Conservation (phyloP, 1,139 yeast species). For the Candida albicans region DNA sequence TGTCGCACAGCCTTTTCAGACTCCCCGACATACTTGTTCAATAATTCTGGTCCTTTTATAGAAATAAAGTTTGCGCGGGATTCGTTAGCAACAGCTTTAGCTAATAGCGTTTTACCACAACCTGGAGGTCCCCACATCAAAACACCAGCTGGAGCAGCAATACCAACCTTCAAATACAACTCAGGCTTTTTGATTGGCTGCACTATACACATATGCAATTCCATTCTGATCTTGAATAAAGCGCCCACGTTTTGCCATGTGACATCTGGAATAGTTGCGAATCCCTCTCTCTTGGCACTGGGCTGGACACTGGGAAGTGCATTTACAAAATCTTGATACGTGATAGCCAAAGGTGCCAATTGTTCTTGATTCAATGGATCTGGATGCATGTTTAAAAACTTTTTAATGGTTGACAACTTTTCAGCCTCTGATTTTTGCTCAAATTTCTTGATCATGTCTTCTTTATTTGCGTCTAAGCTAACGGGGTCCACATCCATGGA, state of each 20-base stretch:
- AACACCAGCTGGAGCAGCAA: constrained; percentile 96
- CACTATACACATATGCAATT: constrained; percentile 94
- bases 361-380: constrained; percentile 75
- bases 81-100: constrained; percentile 97
- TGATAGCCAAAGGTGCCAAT: constrained; percentile 70
- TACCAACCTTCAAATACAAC: constrained; percentile 85
- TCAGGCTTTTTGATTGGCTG: constrained; percentile 96
- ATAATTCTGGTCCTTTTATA: constrained; percentile 90
- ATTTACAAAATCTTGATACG: constrained; percentile 72
- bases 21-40: constrained; percentile 95
- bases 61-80: constrained; percentile 94
- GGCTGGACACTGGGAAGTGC: constrained; percentile 96
- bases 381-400: constrained; percentile 73
- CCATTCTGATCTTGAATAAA: constrained; percentile 72
- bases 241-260: constrained; percentile 98
- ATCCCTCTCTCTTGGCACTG: constrained; percentile 96
- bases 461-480: constrained; percentile 3
- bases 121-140: constrained; percentile 99
- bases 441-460: constrained; percentile 21
- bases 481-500: constrained; percentile 46
- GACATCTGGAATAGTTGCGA: constrained; percentile 97
- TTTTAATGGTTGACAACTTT: constrained; percentile 66
- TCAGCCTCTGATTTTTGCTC: constrained; percentile 36
- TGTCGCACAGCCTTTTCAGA: constrained; percentile 94
- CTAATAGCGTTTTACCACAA: constrained; percentile 93